Conservation (phyloP, 768 basidiomycete species). For the Coprinopsis sp. region DNA sequence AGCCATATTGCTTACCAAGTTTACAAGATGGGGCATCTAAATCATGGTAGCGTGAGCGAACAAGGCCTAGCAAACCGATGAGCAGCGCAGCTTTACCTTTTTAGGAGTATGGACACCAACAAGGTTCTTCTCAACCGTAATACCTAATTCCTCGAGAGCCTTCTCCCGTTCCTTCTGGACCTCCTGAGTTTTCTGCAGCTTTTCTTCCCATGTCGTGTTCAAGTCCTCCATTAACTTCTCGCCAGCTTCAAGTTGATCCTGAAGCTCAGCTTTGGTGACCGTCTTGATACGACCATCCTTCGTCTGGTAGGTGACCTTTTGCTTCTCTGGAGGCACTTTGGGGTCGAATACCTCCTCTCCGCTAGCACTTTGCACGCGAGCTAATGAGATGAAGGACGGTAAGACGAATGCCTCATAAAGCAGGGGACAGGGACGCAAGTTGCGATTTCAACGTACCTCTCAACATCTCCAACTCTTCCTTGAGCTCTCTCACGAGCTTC, state of each 20-base stretch:
- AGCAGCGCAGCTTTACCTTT: slow-evolving; percentile 53
- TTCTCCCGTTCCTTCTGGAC: slow-evolving; percentile 97
- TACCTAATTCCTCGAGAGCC: slow-evolving; percentile 95
- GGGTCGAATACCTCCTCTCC: slow-evolving; percentile 82
- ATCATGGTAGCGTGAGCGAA: slow-evolving; percentile 11
- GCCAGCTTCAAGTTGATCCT: slow-evolving; percentile 93
- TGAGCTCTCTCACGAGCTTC: slow-evolving; percentile 96
- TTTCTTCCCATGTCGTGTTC: slow-evolving; percentile 97
- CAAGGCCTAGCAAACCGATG: slow-evolving; percentile 8
- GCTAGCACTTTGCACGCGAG: slow-evolving; percentile 65
- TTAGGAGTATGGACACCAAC: slow-evolving; percentile 98
- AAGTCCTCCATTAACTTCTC: slow-evolving; percentile 93
- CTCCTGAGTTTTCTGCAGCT: slow-evolving; percentile 84
- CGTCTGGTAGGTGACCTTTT: slow-evolving; percentile 91
- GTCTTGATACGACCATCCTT: slow-evolving; percentile 93
- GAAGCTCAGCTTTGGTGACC: slow-evolving; percentile 94
- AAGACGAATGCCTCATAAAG: too few relatives aligned
- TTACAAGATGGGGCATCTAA: slow-evolving; percentile 94
- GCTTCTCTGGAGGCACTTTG: slow-evolving; percentile 85
- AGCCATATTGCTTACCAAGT: slow-evolving; percentile 58
- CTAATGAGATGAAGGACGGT: slow-evolving; percentile 30
- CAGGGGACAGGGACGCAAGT: too few relatives aligned
- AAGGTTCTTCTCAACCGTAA: slow-evolving; percentile 93
- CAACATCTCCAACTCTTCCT: slow-evolving; percentile 93
- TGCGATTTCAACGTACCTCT: slow-evolving; percentile 53